These are phyloP conservation scores for Elsinoe perseae DNA, from an alignment of 2,329 filamentous ascomycete genomes.

Conservation along the genomic window DNA sequence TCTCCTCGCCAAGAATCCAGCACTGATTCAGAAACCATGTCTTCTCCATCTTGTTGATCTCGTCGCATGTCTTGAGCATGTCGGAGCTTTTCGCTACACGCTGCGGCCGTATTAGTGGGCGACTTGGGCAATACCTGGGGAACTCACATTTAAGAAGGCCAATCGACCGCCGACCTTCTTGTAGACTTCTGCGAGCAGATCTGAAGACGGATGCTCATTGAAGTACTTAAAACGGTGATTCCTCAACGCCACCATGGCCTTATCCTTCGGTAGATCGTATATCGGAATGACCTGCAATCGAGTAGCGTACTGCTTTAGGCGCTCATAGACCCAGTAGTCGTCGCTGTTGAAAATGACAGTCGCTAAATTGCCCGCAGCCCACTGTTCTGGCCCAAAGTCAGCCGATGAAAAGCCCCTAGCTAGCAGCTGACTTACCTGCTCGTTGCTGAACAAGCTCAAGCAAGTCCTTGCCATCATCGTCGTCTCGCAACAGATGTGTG, in stretches of 20 bases:
- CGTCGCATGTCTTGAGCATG: conserved; percentile 70
- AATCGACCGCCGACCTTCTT: conserved; percentile 78
- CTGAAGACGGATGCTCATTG: conserved; percentile 47
- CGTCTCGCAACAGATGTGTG: conserved; percentile 81
- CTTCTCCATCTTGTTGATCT: conserved; percentile 63
- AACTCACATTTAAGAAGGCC: conserved; percentile 61
- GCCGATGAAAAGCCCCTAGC: neutral
- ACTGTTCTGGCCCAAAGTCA: conserved; percentile 58
- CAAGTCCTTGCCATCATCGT: conserved; percentile 86
- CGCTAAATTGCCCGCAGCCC: conserved; percentile 85
- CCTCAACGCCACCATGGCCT: conserved; percentile 67
- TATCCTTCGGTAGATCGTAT: conserved; percentile 68
- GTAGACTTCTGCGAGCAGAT: conserved; percentile 69
- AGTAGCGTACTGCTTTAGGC: conserved; percentile 83
- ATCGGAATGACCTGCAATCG: conserved; percentile 91
- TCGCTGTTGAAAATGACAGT: conserved; percentile 94
- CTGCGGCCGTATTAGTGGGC: neutral
- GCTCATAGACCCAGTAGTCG: conserved; percentile 97
- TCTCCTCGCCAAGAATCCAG: conserved; percentile 65
- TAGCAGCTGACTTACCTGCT: conserved; percentile 39
- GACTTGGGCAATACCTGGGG: neutral
- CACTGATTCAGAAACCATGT: conserved; percentile 75
- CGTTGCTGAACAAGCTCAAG: conserved; percentile 92
- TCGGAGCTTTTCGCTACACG: conserved; percentile 78
- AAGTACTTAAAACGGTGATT: conserved; percentile 78